Base-by-base conservation (phyloP, 768 basidiomycete genomes). In the Macrocybe gigantea region DNA sequence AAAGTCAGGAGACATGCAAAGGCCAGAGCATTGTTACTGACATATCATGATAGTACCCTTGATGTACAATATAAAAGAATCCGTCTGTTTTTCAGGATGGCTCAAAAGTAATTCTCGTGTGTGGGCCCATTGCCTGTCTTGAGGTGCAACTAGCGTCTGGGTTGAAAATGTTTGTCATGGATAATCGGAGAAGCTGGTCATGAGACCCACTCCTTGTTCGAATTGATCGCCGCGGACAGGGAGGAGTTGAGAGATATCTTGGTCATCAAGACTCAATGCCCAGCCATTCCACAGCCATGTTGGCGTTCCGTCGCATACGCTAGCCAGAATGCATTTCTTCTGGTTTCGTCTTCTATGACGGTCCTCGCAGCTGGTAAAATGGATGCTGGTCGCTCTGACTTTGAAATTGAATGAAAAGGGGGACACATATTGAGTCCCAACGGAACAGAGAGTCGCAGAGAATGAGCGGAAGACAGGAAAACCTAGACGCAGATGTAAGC, bases 301-400 rank as follows among this genome's bases (percentile, higher is more conserved):
- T 82, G 75, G 29, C 86, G 78, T 53, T 89, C 87, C 39, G 73
- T 68, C 5, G 80, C 72, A 59, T 88, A 88, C 7, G 83, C 80
- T 40, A 85, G 56, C 80, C 86, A 90, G 56, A 88, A 87, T 1
- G 78, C 71, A 55, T 88, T 88, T 47, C 85, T 71, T 43, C 88
- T 73, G 36, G 69, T 78, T 61, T 88, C 88, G 33, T 84, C 83
- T 60, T 88, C 87, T 6, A 82, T 66, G 1, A 79, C 74, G 32
- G 74, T 81, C 38, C 71, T 69, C n/a, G 85, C 78, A 3, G 79
- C 70, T 0, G 74, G 69, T 11, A 88, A 59, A 44, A 88, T 75
- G 6, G 83, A 78, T n/a, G 78, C 65, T 0, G 80, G 72, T 34
- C 79, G 68, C 31, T 73, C 68, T 2, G 73, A 70, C 41, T 79